Evolutionary conservation across 2,329 filamentous ascomycete genomes (phyloP), one percentile per base, ranked within the genome.

Genomic region (Colletotrichum godetiae): DNA sequence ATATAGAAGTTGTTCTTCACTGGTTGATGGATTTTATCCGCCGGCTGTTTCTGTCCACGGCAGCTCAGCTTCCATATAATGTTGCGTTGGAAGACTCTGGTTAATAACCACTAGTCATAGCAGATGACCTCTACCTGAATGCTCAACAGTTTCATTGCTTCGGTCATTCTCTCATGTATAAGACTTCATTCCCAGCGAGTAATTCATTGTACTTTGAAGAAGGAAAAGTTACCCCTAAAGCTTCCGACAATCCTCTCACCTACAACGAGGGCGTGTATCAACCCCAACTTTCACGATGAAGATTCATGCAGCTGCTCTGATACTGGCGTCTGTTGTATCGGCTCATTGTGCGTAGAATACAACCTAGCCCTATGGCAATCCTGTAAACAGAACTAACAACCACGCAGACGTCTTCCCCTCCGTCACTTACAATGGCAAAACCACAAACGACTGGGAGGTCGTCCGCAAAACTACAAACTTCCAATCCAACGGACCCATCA

Each of bases 381-480:
- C 8, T 35, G 3, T 1, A 7, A 33, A 27, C 10, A n/a, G 0
- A 10, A 64, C 70, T 75, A 56, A 76, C 57, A 72, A 19, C 8
- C 24, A 22, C 3, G 10, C 24, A 86, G 84, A 86, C 72, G 82
- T 81, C 57, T 85, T 86, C 78, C 84, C 84, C 11, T 82, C 81
- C 63, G 79, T 84, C n/a, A 77, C 80, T 52, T 80, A 81, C 8
- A 76, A 78, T 52, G 77, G 81, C 49, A 75, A 72, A 27, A 77
- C 78, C 60, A 82, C 82, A 0, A 74, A 66, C 57, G 85, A 87
- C 77, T 88, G 87, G 87, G 82, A 84, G 59, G 82, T 84, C 55
- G 83, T 88, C 58, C 82, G 86, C 29, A 84, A 84, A 76, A 87
- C 86, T 11, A 82, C 84, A 60, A 88, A 88, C 79, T 88, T 82